phyloP scores from a whole-genome alignment of 2,329 filamentous ascomycete genomes.

The Xylaria sp. region DNA sequence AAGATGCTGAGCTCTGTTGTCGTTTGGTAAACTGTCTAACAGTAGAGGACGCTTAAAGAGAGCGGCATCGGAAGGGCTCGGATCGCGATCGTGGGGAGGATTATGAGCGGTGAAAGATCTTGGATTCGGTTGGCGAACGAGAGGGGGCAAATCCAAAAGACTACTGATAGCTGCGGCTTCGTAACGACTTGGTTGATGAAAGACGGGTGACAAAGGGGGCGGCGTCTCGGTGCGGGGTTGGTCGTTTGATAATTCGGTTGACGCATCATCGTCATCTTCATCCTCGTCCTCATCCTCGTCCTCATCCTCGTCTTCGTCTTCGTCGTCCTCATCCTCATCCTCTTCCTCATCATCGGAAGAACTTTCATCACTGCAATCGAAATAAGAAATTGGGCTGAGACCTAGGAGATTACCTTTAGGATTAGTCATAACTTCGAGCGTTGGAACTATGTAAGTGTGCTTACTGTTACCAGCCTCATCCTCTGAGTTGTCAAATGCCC shows the following conservation, averaged over 20 bases:
- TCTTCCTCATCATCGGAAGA: slow-evolving; percentile 15
- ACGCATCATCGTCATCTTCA: slow-evolving; percentile 30
- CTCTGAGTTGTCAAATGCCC: slow-evolving; percentile 18
- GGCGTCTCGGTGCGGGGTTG: slow-evolving; percentile 3
- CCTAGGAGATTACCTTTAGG: not conserved
- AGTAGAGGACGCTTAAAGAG: slow-evolving; percentile 48
- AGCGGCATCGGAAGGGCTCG: slow-evolving; percentile 48
- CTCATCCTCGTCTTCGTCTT: slow-evolving; percentile 30
- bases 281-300: slow-evolving; percentile 13
- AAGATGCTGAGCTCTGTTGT: slow-evolving; percentile 47
- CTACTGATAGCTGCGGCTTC: not conserved
- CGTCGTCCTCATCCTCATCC: slow-evolving; percentile 16
- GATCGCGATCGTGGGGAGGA: slow-evolving; percentile 26
- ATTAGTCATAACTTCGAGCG: slow-evolving; percentile 10
- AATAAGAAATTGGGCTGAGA: not conserved
- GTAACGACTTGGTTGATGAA: not conserved
- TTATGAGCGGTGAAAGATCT: not conserved
- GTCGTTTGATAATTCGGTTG: slow-evolving; percentile 18
- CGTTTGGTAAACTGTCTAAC: slow-evolving; percentile 42
- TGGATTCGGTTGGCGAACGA: not conserved
- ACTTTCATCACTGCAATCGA: not conserved
- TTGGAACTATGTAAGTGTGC: not conserved
- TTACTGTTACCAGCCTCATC: slow-evolving; percentile 37
- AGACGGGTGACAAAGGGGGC: not conserved
- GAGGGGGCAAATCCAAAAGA: not conserved